phyloP scores from a whole-genome alignment of 306 rosid species.

The Cicer cuneatum region DNA sequence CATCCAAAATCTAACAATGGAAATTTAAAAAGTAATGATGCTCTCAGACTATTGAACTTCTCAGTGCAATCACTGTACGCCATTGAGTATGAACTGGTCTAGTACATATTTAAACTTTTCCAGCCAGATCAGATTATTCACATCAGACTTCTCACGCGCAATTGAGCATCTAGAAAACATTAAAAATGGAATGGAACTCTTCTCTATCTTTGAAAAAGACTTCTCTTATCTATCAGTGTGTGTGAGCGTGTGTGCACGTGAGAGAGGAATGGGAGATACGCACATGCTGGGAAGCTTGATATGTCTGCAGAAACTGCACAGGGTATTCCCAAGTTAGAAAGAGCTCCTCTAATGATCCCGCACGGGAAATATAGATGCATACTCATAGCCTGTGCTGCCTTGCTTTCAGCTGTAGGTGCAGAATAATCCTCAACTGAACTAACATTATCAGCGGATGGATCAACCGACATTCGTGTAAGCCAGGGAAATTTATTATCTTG shows the following conservation, averaged over 20 bases:
- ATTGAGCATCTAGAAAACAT: constrained; percentile 35
- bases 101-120: constrained; percentile 13
- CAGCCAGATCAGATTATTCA: constrained; percentile 36
- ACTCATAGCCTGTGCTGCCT: constrained; percentile 72
- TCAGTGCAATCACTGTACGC: background rate
- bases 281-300: constrained; percentile 91
- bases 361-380: constrained; percentile 97
- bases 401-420: constrained; percentile 59
- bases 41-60: constrained; percentile 29
- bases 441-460: constrained; percentile 67
- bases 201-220: background rate
- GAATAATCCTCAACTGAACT: constrained; percentile 59
- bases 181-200: constrained; percentile 30
- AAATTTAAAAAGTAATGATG: constrained; percentile 20
- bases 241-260: background rate
- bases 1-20: background rate
- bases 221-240: background rate
- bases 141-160: background rate
- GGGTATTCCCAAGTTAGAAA: constrained; percentile 92
- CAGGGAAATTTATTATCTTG: constrained; percentile 91
- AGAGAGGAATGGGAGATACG: constrained; percentile 41
- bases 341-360: constrained; percentile 96
- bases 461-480: constrained; percentile 81
- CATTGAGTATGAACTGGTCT: constrained; percentile 19
- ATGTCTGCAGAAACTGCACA: constrained; percentile 96